Conservation (phyloP, 768 basidiomycete species). For the Gloeopeniophorella convolvens region DNA sequence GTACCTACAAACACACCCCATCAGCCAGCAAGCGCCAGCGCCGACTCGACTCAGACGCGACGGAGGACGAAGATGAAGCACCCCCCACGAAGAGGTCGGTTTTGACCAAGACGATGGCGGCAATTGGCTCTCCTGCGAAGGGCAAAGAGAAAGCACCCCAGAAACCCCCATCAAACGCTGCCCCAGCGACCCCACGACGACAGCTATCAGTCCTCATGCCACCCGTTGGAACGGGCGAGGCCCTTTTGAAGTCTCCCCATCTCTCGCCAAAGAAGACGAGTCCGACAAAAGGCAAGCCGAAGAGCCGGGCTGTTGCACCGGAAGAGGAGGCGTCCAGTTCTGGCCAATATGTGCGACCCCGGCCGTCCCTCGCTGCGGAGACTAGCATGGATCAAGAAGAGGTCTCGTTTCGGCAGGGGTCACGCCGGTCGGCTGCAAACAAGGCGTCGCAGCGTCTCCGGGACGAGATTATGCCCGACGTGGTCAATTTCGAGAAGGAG, state of each 20-base stretch:
- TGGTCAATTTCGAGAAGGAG: conserved; percentile 63
- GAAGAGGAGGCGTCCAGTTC: background rate
- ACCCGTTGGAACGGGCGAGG: conserved; percentile 9
- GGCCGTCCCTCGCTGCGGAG: conserved; percentile 18
- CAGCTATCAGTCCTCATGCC: conserved; percentile 18
- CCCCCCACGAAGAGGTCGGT: conserved; percentile 17
- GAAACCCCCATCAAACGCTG: conserved; percentile 10
- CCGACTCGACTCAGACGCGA: conserved; percentile 2
- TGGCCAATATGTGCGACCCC: background rate
- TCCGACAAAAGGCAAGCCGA: conserved; percentile 6
- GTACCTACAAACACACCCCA: background rate
- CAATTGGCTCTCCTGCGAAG: background rate
- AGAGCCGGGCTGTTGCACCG: background rate
- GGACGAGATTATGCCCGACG: conserved; percentile 68
- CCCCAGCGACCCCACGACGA: conserved; percentile 1
- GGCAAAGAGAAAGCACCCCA: background rate
- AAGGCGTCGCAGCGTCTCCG: conserved; percentile 41
- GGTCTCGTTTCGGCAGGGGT: conserved; percentile 20
- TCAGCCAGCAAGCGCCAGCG: background rate
- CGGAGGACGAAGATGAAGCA: background rate
- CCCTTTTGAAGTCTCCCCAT: background rate
- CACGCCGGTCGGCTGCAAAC: conserved; percentile 46
- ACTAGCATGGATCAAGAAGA: conserved; percentile 16
- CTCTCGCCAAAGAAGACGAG: conserved; percentile 7
- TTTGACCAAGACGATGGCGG: background rate